Base-by-base conservation (phyloP, 352 stramenopile species). In the Globisporangium apiculatum region DNA sequence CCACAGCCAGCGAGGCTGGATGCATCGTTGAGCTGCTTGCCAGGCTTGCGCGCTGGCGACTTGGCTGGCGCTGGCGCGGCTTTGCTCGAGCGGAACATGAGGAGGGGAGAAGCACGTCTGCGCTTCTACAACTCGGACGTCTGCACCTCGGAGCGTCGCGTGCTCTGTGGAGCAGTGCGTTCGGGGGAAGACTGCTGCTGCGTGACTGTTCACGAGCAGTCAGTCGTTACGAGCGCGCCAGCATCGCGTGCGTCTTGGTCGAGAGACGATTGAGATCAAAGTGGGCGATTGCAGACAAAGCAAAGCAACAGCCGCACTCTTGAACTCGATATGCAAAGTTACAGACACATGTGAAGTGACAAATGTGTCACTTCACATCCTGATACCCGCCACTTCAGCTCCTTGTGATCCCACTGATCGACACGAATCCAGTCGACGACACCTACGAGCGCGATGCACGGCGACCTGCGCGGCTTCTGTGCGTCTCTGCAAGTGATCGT, bases 401-500 rank as follows among this genome's bases (percentile, higher is more conserved):
- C 24, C 24, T 31, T 31, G 24, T 31, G 24, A 31, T 31, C 8
- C 9, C 2, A 4, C 11, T 43, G 40, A 43, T 14, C 45, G 45
- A 49, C 53, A 51, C 41, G 45, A 51, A 18, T 37, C 18, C 42
- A 53, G 45, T 36, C 8, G 31, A 31, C 45, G 24, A 56, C 51
- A n/a, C 37, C 18, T 18, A 18, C 40, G 40, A 43, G 24, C 15
- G 58, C 48, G 31, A 91, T 91, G 81, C 81, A 91, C 67, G 75
- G 69, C 43, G 81, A 91, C 64, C 61, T 91, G 54, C 77, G 79
- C 45, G 81, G 81, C 73, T 91, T 91, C 75, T 91, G 81, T 91
- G 53, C 59, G 79, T 87, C 40, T 87, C 72, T 89, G 75, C 86
- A 51, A 53, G 73, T 85, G 52, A 86, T 76, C 89, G 56, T 57